Percentiles rank a stretch among this genome's conserved stretches.
Conservation (phyloP, 2,329 filamentous ascomycete species). For the Fusarium sublunatum region DNA sequence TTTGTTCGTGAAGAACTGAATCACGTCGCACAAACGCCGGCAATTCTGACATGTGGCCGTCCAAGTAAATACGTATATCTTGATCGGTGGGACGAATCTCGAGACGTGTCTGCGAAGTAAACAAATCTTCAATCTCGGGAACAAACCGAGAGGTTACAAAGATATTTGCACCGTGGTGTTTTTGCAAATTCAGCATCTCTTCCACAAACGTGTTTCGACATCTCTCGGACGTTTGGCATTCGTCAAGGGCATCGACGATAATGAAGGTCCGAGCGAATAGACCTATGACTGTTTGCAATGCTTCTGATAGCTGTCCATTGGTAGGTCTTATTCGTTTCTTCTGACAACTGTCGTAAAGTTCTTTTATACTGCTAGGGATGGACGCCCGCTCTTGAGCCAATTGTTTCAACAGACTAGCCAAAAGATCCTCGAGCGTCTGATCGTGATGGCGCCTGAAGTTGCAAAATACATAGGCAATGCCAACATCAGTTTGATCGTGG, state of each 20-base stretch:
- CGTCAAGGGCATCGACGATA: not conserved
- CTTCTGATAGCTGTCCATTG: not conserved
- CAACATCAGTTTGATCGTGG: not conserved
- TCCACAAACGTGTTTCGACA: slow-evolving; percentile 2
- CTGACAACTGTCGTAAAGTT: not conserved
- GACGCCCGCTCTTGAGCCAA: not conserved
- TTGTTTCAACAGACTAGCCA: not conserved
- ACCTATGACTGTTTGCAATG: not conserved
- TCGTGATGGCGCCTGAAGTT: not conserved
- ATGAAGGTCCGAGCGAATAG: not conserved
- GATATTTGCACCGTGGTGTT: not conserved
- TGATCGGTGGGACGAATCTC: slow-evolving; percentile 34
- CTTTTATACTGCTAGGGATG: not conserved
- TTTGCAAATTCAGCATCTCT: slow-evolving; percentile 7
- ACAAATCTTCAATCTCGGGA: slow-evolving; percentile 24
- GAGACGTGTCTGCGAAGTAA: not conserved
- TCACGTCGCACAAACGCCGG: not conserved
- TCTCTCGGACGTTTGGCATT: not conserved
- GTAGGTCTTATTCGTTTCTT: not conserved
- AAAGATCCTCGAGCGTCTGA: not conserved
- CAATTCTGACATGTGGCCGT: not conserved
- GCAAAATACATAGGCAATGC: slow-evolving; percentile 8
- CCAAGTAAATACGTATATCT: slow-evolving; percentile 34
- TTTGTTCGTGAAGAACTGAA: slow-evolving; percentile 15
- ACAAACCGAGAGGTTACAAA: slow-evolving; percentile 43